phyloP scores from a whole-genome alignment of 176 grass and related monocot species.

The Aechmea fasciata region DNA sequence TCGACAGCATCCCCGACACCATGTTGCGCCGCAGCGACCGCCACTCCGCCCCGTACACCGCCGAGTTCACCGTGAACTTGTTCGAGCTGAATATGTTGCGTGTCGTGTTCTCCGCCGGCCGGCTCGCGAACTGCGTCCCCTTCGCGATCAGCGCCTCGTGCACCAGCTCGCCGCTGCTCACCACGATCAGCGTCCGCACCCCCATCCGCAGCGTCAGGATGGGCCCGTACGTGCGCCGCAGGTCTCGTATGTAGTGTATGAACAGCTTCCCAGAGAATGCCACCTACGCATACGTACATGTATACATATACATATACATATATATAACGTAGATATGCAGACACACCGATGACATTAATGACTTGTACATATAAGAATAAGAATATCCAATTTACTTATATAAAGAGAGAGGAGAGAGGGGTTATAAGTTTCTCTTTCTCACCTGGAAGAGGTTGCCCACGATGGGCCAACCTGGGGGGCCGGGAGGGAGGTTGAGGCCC shows the following conservation, averaged over 20 bases:
- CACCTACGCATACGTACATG: background rate
- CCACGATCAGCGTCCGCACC: constrained; percentile 64
- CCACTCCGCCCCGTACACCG: constrained; percentile 75
- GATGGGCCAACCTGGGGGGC: constrained; percentile 60
- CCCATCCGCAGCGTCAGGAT: constrained; percentile 82
- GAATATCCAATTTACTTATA: too few species aligned
- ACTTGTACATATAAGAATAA: too few species aligned
- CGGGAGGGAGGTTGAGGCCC: constrained; percentile 47
- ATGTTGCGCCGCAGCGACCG: constrained; percentile 79
- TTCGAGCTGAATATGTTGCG: constrained; percentile 81
- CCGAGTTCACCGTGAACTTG: constrained; percentile 89
- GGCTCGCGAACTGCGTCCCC: constrained; percentile 48
- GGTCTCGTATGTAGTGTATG: constrained; percentile 65
- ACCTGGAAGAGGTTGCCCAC: constrained; percentile 75
- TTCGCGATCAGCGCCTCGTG: constrained; percentile 82
- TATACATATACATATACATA: too few species aligned
- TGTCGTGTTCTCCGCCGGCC: constrained; percentile 60
- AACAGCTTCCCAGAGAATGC: constrained; percentile 80
- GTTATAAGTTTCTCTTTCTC: too few species aligned
- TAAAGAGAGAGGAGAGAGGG: too few species aligned
- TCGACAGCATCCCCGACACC: constrained; percentile 84
- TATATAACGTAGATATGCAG: too few species aligned
- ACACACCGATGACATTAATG: too few species aligned
- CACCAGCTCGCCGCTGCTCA: constrained; percentile 65
- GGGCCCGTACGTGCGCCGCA: constrained; percentile 52